Evolutionary conservation across 2,329 filamentous ascomycete genomes (phyloP), one percentile per base, ranked within the genome.

Genomic region (Colletotrichum liriopes): DNA sequence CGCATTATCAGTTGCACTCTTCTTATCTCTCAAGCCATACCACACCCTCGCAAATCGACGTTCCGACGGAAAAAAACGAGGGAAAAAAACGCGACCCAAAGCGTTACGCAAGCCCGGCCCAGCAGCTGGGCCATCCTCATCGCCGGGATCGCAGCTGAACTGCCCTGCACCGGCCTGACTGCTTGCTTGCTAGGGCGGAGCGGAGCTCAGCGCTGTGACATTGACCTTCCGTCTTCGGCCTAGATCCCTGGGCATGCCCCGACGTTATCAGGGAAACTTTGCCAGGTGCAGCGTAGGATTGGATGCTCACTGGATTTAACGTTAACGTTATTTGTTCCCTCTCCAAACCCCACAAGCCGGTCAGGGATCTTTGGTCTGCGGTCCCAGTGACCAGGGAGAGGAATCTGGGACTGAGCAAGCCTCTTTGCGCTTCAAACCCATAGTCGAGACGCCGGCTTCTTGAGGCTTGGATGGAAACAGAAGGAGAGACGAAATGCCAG

Each of bases 321-420:
- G 69, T 72, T 72, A 65, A 72, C 69, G 69, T 72, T 72, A 55
- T 64, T 69, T 55, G 59, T 43, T 41, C 26, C 39, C 58, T 45
- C 54, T 55, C 58, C 14, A 14, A n/a, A 65, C 59, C 65, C 65
- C 65, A 60, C 45, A 47, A 23, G 11, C 43, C 58, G 11, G 18
- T 20, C 65, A 72, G 47, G 66, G 65, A 59, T 35, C 35, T 32
- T 37, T 58, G 35, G 23, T n/a, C 55, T 18, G 23, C 54, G 12
- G 7, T n/a, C 12, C 49, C 20, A 14, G 7, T 52, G 18, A 32
- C 20, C 23, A 23, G 41, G 23, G 43, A 37, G 49, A 26, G 61
- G 49, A 51, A 26, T 8, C 26, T 12, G 58, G 39, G 29, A 47
- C 23, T 43, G 26, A 11, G 41, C 12, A 18, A 16, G 11, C 29